These are phyloP conservation scores for Magnaporthales sp. DNA, from an alignment of 2,329 filamentous ascomycete species.

Conservation along the genomic window DNA sequence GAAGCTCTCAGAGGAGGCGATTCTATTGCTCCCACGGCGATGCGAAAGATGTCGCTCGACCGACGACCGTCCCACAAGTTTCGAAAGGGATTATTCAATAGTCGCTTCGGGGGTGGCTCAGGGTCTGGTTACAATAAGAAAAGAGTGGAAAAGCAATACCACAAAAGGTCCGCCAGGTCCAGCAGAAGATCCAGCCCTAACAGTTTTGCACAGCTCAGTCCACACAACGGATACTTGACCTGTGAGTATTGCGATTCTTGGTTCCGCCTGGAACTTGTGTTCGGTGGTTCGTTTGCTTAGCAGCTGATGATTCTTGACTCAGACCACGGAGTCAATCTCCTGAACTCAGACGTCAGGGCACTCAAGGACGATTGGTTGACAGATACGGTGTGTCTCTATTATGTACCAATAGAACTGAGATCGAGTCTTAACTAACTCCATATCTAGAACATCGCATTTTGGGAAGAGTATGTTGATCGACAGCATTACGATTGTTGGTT, in stretches of 20 bases:
- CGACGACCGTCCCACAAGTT: neutral
- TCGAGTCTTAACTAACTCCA: constrained; percentile 8
- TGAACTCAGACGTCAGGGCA: constrained; percentile 74
- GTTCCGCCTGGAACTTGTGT: neutral
- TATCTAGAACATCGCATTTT: constrained; percentile 81
- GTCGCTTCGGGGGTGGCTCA: constrained; percentile 4
- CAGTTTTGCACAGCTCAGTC: constrained; percentile 5
- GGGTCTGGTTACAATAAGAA: constrained; percentile 1
- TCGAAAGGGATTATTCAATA: constrained; percentile 1
- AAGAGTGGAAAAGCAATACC: constrained; percentile 5
- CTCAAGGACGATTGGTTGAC: constrained; percentile 93
- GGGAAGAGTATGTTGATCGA: constrained; percentile 68
- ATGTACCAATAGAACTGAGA: neutral
- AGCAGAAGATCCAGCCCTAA: constrained; percentile 4
- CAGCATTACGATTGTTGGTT: too few relatives aligned
- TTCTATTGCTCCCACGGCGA: neutral
- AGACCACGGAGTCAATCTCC: constrained; percentile 28
- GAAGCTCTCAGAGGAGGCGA: neutral
- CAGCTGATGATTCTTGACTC: constrained; percentile 12
- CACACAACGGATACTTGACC: constrained; percentile 10
- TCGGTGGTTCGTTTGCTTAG: neutral
- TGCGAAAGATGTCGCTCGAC: neutral
- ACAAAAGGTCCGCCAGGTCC: constrained; percentile 7
- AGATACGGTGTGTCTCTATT: constrained; percentile 62
- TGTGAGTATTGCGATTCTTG: neutral